Conservation (phyloP, 768 basidiomycete species). For the Boletus eberwhitei region DNA sequence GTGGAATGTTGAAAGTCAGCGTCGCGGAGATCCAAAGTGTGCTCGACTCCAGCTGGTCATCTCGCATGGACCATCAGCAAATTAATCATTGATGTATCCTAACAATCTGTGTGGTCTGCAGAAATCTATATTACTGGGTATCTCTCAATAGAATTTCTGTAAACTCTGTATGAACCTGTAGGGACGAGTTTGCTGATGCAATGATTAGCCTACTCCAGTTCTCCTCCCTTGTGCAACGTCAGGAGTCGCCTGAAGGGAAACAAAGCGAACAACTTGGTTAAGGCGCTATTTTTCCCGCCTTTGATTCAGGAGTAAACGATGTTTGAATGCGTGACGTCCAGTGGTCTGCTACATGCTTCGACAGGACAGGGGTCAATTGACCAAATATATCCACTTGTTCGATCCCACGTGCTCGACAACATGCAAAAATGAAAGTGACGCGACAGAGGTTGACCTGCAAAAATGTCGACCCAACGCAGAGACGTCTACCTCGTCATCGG, state of each 20-base stretch:
- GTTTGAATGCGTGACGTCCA: neutral
- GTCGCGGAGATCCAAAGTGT: conserved; percentile 17
- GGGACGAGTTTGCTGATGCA: too few relatives aligned
- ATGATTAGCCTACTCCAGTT: too few relatives aligned
- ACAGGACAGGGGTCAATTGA: conserved; percentile 7
- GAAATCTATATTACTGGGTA: too few relatives aligned
- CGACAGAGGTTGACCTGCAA: neutral
- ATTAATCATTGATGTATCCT: too few relatives aligned
- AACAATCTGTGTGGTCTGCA: too few relatives aligned
- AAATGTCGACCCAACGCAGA: conserved; percentile 29
- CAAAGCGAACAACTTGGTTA: neutral
- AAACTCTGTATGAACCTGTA: too few relatives aligned
- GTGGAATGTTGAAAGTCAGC: neutral
- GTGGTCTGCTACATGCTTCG: neutral
- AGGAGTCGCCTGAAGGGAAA: too few relatives aligned
- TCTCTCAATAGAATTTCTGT: too few relatives aligned
- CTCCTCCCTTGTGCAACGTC: too few relatives aligned
- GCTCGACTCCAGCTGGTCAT: too few relatives aligned
- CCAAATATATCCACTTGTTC: neutral
- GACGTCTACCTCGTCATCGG: conserved; percentile 91
- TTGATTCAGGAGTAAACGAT: neutral
- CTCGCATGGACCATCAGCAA: too few relatives aligned
- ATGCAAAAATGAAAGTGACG: conserved; percentile 6
- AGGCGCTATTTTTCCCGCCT: neutral
- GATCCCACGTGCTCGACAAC: conserved; percentile 7